These are phyloP conservation scores for Phaseolus coccineus DNA, from an alignment of 331 rosid genomes.

Conservation along the genomic window DNA sequence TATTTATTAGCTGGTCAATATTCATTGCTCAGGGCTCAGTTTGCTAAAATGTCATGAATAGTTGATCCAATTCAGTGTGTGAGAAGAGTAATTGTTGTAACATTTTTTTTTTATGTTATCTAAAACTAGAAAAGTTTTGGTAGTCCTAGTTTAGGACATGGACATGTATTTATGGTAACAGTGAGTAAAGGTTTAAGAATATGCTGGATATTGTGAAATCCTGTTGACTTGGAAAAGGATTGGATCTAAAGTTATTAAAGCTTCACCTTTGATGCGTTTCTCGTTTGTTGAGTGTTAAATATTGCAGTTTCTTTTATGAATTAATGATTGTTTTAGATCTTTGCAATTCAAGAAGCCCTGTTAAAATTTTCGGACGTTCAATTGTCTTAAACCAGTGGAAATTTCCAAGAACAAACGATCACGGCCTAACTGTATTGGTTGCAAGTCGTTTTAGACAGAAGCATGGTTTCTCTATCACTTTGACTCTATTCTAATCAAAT, in stretches of 20 bases:
- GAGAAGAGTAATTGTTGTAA: constrained; percentile 42
- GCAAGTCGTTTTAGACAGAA: not conserved
- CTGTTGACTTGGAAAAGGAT: constrained; percentile 29
- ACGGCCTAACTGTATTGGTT: not conserved
- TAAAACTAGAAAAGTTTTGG: constrained; percentile 38
- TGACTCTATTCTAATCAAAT: not conserved
- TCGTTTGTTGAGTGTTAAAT: constrained; percentile 15
- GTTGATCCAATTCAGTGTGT: constrained; percentile 29
- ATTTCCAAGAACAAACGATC: not conserved
- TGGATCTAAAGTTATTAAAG: not conserved
- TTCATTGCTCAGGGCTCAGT: constrained; percentile 31
- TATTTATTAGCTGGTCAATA: constrained; percentile 32
- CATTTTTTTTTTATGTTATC: constrained; percentile 37
- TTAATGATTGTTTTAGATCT: not conserved
- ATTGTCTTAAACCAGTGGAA: not conserved
- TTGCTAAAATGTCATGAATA: constrained; percentile 39
- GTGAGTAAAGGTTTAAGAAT: constrained; percentile 16
- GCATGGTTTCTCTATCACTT: not conserved
- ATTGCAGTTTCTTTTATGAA: not conserved
- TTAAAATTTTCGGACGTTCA: not conserved
- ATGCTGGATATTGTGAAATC: constrained; percentile 1
- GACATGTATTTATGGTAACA: constrained; percentile 29
- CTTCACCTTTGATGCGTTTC: not conserved
- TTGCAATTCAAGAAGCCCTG: not conserved
- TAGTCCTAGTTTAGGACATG: constrained; percentile 37